Conservation (phyloP, 2,329 filamentous ascomycete species). For the Aspergillus bombycis region DNA sequence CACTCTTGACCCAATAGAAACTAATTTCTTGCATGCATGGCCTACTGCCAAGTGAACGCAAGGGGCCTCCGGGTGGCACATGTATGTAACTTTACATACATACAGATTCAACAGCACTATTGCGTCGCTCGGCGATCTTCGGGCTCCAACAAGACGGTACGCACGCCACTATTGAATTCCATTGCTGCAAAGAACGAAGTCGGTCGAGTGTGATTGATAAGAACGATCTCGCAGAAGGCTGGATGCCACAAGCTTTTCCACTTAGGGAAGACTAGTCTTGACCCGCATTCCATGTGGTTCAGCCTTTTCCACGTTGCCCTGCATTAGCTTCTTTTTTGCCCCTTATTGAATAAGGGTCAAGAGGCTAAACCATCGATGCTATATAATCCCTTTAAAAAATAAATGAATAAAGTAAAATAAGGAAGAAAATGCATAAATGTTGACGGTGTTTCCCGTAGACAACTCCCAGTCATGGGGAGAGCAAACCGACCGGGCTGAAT, state of each 20-base stretch:
- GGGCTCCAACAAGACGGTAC: constrained; percentile 8
- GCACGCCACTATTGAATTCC: constrained; percentile 4
- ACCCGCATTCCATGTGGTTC: too few relatives aligned
- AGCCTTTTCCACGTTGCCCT: neutral
- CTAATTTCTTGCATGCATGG: neutral
- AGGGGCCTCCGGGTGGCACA: neutral
- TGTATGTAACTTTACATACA: neutral
- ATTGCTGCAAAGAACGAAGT: neutral
- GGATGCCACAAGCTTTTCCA: neutral
- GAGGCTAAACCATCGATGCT: too few relatives aligned
- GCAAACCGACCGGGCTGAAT: neutral
- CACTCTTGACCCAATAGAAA: neutral
- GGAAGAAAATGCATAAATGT: neutral
- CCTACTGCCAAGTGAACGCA: neutral
- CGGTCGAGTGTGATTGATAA: neutral
- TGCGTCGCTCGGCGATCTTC: constrained; percentile 3
- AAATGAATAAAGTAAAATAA: neutral
- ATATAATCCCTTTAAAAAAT: neutral
- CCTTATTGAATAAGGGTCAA: neutral
- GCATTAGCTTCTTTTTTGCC: neutral
- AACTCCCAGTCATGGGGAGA: neutral
- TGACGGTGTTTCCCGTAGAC: neutral
- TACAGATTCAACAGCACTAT: neutral
- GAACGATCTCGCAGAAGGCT: neutral
- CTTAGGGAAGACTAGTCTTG: neutral